These are phyloP conservation scores for Sporothrix sp. DNA, from an alignment of 2,329 filamentous ascomycete genomes.

Conservation along the genomic window DNA sequence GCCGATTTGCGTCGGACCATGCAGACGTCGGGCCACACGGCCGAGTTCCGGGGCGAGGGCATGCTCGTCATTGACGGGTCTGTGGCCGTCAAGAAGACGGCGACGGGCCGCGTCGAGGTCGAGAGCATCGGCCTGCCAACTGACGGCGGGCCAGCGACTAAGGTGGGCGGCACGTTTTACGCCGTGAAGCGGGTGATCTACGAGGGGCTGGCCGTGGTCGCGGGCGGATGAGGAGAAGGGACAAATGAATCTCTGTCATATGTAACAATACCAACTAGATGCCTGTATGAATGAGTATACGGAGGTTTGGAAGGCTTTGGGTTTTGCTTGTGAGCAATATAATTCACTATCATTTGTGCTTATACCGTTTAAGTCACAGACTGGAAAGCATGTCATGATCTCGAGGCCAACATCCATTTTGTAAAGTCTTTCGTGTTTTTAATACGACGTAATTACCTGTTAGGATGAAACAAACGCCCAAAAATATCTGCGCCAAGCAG, in stretches of 20 bases:
- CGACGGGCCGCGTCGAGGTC: conserved; percentile 77
- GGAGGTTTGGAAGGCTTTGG: no score
- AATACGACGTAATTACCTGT: no score
- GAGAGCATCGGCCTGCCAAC: conserved; percentile 59
- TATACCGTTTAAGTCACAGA: no score
- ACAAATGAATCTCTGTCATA: no score
- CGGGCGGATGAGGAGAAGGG: conserved; percentile 48
- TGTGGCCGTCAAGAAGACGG: conserved; percentile 81
- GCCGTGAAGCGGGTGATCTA: conserved; percentile 88
- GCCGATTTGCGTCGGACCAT: conserved; percentile 81
- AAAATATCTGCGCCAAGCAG: neutral
- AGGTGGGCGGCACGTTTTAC: conserved; percentile 60
- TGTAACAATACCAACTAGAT: neutral
- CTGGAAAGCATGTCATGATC: no score
- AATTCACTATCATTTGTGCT: no score
- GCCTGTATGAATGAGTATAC: neutral
- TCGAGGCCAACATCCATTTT: no score
- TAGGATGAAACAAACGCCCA: no score
- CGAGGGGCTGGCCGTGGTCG: conserved; percentile 84
- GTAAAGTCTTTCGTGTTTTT: no score
- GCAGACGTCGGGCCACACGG: conserved; percentile 70
- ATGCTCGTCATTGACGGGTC: conserved; percentile 80
- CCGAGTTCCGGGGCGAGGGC: conserved; percentile 89
- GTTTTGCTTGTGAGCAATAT: no score
- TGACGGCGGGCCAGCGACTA: conserved; percentile 29